Evolutionary conservation across 1,284 basidiomycete genomes (phyloP).

Genomic region (Sanghuangporus sanghuang): DNA sequence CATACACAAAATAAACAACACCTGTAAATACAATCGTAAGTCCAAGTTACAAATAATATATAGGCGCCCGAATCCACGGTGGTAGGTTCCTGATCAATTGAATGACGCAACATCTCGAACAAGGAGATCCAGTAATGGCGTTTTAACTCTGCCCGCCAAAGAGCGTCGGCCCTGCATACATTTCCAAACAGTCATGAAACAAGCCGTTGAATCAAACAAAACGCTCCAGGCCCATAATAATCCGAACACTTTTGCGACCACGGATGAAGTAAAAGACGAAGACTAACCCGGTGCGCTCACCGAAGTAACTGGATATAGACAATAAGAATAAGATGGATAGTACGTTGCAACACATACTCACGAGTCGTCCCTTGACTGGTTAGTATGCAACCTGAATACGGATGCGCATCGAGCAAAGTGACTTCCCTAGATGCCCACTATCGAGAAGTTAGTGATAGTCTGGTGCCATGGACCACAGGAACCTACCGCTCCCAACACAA

Average conservation of each 20-base stretch:
- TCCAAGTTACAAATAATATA: too few species aligned
- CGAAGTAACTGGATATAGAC: not conserved
- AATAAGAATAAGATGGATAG: not conserved
- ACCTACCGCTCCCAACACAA: not conserved
- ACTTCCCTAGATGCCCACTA: constrained; percentile 2
- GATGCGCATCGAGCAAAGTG: not conserved
- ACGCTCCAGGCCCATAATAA: constrained; percentile 3
- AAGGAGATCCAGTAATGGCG: not conserved
- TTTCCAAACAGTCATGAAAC: constrained; percentile 7
- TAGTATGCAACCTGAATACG: constrained; percentile 4
- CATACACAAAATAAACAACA: constrained; percentile 13
- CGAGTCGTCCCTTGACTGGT: constrained; percentile 2
- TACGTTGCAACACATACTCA: not conserved
- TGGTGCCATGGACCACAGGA: not conserved
- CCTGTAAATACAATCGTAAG: not conserved
- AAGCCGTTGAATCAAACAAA: constrained; percentile 5
- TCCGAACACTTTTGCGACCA: not conserved
- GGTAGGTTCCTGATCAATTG: not conserved
- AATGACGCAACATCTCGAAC: constrained; percentile 7
- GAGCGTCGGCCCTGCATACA: not conserved
- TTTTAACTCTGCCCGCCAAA: not conserved
- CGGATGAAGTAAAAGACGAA: not conserved
- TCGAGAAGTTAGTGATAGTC: not conserved
- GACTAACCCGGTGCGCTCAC: not conserved
- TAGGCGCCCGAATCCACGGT: too few species aligned